These are phyloP conservation scores for Fraxinus sp. DNA, from an alignment of 305 asterid genomes.

Conservation along the genomic window DNA sequence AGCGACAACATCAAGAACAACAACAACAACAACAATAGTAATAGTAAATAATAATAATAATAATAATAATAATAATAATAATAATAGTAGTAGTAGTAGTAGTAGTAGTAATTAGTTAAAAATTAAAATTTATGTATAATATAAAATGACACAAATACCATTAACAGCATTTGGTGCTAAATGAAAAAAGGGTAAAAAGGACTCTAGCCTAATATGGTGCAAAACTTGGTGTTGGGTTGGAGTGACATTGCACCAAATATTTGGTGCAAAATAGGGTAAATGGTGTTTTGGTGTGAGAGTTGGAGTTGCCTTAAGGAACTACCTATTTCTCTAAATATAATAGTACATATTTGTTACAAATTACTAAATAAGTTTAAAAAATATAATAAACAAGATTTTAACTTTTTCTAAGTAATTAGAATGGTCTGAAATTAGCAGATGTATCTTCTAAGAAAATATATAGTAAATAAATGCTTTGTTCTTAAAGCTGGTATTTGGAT, in stretches of 20 bases:
- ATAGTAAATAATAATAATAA: no score
- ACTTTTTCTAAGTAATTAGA: background rate
- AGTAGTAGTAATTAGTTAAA: no score
- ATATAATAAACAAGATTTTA: background rate
- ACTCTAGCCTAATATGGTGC: background rate
- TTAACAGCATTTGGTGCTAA: background rate
- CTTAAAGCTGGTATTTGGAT: slow-evolving; percentile 4
- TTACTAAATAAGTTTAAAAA: background rate
- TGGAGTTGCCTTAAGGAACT: background rate
- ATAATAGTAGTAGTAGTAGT: no score
- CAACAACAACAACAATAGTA: no score
- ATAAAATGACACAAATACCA: no score
- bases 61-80: no score
- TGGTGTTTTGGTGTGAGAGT: background rate
- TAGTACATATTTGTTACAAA: background rate
- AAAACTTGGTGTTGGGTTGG: no score
- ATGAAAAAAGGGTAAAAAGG: background rate
- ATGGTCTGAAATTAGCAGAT: background rate
- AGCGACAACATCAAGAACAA: no score
- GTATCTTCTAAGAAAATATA: background rate
- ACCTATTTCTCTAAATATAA: background rate
- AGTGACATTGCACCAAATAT: background rate
- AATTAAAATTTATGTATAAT: no score
- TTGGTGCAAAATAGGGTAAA: background rate
- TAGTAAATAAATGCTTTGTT: background rate